Conservation (phyloP, 2,329 filamentous ascomycete species). For the Talaromyces rugulosus region DNA sequence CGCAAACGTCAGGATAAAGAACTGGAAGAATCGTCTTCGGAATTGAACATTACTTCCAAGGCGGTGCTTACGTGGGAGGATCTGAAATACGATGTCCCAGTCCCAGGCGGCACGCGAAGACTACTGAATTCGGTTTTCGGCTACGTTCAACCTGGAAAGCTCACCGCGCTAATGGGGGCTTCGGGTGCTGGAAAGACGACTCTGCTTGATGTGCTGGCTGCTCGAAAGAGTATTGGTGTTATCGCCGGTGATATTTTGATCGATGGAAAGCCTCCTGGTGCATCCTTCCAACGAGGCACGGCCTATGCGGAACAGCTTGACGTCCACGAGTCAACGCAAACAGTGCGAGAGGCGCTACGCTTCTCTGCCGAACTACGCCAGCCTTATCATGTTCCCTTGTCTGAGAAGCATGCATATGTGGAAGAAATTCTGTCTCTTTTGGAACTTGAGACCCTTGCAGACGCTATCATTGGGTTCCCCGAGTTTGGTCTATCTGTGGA, state of each 20-base stretch:
- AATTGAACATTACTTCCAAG: conserved; percentile 51
- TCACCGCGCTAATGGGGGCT: conserved; percentile 50
- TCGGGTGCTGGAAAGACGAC: conserved; percentile 81
- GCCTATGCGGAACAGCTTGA: conserved; percentile 64
- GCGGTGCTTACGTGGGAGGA: conserved; percentile 54
- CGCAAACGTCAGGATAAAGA: conserved; percentile 13
- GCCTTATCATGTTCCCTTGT: conserved; percentile 52
- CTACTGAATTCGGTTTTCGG: conserved; percentile 46
- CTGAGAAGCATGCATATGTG: conserved; percentile 62
- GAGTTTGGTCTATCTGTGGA: conserved; percentile 57
- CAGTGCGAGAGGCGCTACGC: conserved; percentile 62
- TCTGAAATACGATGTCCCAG: conserved; percentile 48
- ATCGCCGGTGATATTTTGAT: conserved; percentile 61
- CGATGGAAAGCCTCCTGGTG: conserved; percentile 55
- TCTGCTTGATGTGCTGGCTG: conserved; percentile 69
- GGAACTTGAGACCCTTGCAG: conserved; percentile 62
- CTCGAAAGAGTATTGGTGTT: conserved; percentile 61
- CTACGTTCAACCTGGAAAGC: conserved; percentile 46
- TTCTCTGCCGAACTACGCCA: conserved; percentile 64
- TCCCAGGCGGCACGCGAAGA: conserved; percentile 41
- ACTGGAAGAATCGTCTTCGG: conserved; percentile 33
- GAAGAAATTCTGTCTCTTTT: conserved; percentile 62
- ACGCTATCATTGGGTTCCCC: conserved; percentile 61
- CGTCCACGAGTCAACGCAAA: conserved; percentile 58
- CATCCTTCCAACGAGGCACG: conserved; percentile 60